Evolutionary conservation across 768 basidiomycete species (phyloP).

Genomic region (Boletus rubescentipes): DNA sequence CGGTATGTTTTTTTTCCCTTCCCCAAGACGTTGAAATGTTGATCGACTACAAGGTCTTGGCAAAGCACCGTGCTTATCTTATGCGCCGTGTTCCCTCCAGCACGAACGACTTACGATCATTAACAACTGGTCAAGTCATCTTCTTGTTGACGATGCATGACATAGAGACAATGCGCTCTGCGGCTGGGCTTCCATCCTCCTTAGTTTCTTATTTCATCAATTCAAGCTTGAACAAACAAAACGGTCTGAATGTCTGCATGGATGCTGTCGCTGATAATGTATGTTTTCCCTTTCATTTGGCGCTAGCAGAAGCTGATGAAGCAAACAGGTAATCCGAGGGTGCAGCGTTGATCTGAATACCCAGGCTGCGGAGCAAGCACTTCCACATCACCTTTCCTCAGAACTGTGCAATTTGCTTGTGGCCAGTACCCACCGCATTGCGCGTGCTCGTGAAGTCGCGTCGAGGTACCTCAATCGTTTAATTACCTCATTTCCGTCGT

Average conservation of each 20-base stretch:
- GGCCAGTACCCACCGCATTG: conserved; percentile 77
- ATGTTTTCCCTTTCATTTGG: conserved; percentile 2
- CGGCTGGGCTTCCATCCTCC: conserved; percentile 75
- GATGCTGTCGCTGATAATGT: conserved; percentile 87
- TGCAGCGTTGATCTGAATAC: conserved; percentile 70
- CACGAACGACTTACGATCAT: conserved; percentile 63
- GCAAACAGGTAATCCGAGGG: conserved; percentile 68
- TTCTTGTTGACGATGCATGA: conserved; percentile 86
- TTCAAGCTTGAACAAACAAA: conserved; percentile 73
- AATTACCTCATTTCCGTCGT: conserved; percentile 88
- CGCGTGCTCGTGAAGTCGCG: conserved; percentile 79
- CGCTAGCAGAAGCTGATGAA: background rate
- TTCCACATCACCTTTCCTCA: conserved; percentile 63
- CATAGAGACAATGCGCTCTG: conserved; percentile 83
- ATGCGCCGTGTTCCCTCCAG: conserved; percentile 65
- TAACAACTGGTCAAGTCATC: conserved; percentile 81
- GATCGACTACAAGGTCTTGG: conserved; percentile 53
- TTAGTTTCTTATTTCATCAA: conserved; percentile 88
- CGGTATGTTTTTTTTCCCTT: conserved; percentile 43
- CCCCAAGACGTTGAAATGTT: background rate
- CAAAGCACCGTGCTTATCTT: conserved; percentile 64
- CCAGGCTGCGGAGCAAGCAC: conserved; percentile 76
- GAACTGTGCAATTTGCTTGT: conserved; percentile 79
- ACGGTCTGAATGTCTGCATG: conserved; percentile 70
- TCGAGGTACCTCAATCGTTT: conserved; percentile 81